A percentile compares a stretch with the other conserved stretches of the same genome.
These are phyloP conservation scores for Cardamine occulta DNA, from an alignment of 345 rosid genomes.

Conservation along the genomic window DNA sequence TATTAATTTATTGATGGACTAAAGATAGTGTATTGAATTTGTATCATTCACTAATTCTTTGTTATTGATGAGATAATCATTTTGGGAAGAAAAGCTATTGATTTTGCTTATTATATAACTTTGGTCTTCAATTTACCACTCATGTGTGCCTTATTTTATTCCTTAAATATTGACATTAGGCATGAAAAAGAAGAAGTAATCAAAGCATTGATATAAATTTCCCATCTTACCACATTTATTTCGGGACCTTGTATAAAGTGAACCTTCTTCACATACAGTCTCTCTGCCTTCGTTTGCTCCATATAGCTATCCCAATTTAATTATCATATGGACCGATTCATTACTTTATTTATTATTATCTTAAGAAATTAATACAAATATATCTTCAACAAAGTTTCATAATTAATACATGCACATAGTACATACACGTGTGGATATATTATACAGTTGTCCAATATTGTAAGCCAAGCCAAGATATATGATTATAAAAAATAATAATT, in stretches of 20 bases:
- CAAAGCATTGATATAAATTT: constrained; percentile 40
- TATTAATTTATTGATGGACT: constrained; percentile 22
- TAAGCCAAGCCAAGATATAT: constrained; percentile 1
- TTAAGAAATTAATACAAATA: constrained; percentile 31
- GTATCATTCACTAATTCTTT: constrained; percentile 13
- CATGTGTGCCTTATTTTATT: constrained; percentile 17
- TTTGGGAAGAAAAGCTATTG: constrained; percentile 28
- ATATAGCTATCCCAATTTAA: constrained; percentile 37
- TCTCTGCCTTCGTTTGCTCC: constrained; percentile 34
- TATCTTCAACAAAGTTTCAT: constrained; percentile 33
- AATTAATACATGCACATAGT: constrained; percentile 28
- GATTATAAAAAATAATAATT: neutral
- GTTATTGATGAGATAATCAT: constrained; percentile 42
- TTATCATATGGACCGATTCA: constrained; percentile 46
- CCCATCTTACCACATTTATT: constrained; percentile 44
- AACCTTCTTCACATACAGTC: constrained; percentile 28
- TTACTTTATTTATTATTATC: constrained; percentile 42
- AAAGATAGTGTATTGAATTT: constrained; percentile 31
- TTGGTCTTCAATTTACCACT: constrained; percentile 35
- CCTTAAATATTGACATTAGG: constrained; percentile 21
- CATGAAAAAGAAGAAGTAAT: neutral
- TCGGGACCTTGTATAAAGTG: constrained; percentile 48
- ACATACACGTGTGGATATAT: constrained; percentile 30
- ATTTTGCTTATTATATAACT: constrained; percentile 7
- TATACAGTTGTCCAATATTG: constrained; percentile 1